Evolutionary conservation across 2,329 filamentous ascomycete species (phyloP).

Genomic region (Monosporascus sp.): DNA sequence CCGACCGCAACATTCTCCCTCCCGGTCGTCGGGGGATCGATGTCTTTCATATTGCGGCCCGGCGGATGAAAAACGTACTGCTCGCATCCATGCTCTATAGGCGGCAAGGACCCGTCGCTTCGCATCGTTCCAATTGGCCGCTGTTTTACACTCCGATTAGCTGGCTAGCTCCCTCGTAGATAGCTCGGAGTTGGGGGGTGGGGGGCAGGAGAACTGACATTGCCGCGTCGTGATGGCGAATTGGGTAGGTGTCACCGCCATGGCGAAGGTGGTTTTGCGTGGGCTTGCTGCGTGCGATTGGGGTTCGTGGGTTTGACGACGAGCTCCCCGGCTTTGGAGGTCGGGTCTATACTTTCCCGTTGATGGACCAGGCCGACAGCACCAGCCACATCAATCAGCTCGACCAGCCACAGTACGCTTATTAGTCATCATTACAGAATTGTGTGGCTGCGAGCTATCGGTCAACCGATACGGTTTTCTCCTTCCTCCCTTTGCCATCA

Average conservation of each 20-base stretch:
- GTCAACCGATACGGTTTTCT: slow-evolving; percentile 1
- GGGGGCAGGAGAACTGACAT: slow-evolving; percentile 50
- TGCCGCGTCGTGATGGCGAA: slow-evolving; percentile 77
- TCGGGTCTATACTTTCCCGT: slow-evolving; percentile 5
- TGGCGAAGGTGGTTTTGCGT: slow-evolving; percentile 45
- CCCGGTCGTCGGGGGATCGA: slow-evolving; percentile 1
- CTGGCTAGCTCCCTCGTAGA: slow-evolving; percentile 8
- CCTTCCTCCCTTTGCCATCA: not conserved
- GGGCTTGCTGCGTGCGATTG: slow-evolving; percentile 22
- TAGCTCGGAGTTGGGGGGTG: slow-evolving; percentile 29
- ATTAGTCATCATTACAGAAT: slow-evolving; percentile 13
- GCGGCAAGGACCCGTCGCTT: slow-evolving; percentile 79
- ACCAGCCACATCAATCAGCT: not conserved
- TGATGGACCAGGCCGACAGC: not conserved
- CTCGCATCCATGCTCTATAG: slow-evolving; percentile 94
- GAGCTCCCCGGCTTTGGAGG: slow-evolving; percentile 19
- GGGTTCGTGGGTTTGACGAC: slow-evolving; percentile 25
- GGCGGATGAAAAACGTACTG: slow-evolving; percentile 59
- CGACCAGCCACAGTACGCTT: slow-evolving; percentile 14
- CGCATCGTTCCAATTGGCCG: slow-evolving; percentile 84
- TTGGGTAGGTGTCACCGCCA: slow-evolving; percentile 91
- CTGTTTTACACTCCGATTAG: slow-evolving; percentile 40
- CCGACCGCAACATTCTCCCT: too few relatives aligned
- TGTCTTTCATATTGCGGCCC: slow-evolving; percentile 1
- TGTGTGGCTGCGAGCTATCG: slow-evolving; percentile 1